These are phyloP conservation scores for Magnolia kwangsiensis DNA, from an alignment of 164 flowering plant species.

Conservation along the genomic window DNA sequence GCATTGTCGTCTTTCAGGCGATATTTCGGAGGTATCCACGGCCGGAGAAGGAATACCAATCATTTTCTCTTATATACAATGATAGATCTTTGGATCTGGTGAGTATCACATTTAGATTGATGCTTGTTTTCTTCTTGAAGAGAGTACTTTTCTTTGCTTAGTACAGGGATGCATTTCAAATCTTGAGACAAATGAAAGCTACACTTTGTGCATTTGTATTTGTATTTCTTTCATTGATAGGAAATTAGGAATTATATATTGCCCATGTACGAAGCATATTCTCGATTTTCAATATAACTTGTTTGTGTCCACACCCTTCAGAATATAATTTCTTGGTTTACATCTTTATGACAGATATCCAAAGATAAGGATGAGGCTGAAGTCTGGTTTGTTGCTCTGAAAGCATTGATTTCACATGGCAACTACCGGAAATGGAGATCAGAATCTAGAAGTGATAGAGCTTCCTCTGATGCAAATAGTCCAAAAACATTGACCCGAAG, in stretches of 20 bases:
- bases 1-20: slow-evolving; percentile 46
- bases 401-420: slow-evolving; percentile 62
- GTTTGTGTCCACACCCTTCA: not conserved
- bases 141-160: not conserved
- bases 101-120: slow-evolving; percentile 18
- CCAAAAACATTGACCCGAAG: slow-evolving; percentile 34
- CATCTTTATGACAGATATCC: slow-evolving; percentile 59
- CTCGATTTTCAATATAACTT: not conserved
- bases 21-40: slow-evolving; percentile 89
- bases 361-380: slow-evolving; percentile 98
- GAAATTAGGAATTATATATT: too few species aligned
- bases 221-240: not conserved
- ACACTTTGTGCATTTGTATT: too few species aligned
- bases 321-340: slow-evolving; percentile 2
- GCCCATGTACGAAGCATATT: not conserved
- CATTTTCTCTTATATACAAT: slow-evolving; percentile 76
- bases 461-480: slow-evolving; percentile 41
- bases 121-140: not conserved
- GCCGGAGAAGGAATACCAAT: slow-evolving; percentile 93
- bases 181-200: not conserved
- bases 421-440: slow-evolving; percentile 41
- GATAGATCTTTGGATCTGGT: slow-evolving; percentile 91
- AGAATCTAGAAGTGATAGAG: slow-evolving; percentile 45
- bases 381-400: slow-evolving; percentile 89
- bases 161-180: not conserved